phyloP scores from a whole-genome alignment of 2,329 filamentous ascomycete genomes.

The Colletotrichum incanum region DNA sequence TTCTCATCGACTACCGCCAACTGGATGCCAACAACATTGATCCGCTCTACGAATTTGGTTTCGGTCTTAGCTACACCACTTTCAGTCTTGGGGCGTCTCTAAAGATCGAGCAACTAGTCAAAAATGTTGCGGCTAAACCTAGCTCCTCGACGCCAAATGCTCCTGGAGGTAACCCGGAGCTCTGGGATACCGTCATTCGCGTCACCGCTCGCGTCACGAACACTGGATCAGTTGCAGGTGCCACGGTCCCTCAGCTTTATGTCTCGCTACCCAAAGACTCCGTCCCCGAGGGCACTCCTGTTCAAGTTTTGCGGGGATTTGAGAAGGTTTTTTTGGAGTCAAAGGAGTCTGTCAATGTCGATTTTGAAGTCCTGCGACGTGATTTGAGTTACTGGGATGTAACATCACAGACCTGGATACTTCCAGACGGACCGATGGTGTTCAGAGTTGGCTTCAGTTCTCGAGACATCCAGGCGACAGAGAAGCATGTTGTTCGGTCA shows the following conservation, averaged over 20 bases:
- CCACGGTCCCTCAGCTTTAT: conserved; percentile 77
- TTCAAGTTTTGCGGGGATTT: conserved; percentile 75
- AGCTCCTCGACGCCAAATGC: conserved; percentile 56
- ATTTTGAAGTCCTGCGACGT: conserved; percentile 70
- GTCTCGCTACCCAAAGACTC: conserved; percentile 55
- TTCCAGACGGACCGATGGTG: conserved; percentile 61
- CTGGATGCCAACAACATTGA: conserved; percentile 65
- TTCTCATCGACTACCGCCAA: conserved; percentile 70
- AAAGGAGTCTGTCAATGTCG: conserved; percentile 63
- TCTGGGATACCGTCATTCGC: conserved; percentile 62
- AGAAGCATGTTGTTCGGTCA: conserved; percentile 12
- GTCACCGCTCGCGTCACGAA: conserved; percentile 77
- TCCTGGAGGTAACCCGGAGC: conserved; percentile 62
- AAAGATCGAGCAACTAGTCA: conserved; percentile 53
- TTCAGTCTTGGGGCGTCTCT: conserved; percentile 68
- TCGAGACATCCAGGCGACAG: conserved; percentile 26
- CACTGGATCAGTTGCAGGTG: conserved; percentile 72
- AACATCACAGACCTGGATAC: conserved; percentile 71
- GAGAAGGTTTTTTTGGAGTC: conserved; percentile 71
- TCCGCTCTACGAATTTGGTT: conserved; percentile 73
- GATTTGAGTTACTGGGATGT: conserved; percentile 79
- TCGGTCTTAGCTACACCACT: conserved; percentile 77
- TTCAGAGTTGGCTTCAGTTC: conserved; percentile 56
- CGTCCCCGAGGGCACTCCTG: conserved; percentile 56
- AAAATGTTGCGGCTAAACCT: conserved; percentile 54